Base-by-base conservation (phyloP, 2,329 filamentous ascomycete species). In the Beauveria pseudobassiana region DNA sequence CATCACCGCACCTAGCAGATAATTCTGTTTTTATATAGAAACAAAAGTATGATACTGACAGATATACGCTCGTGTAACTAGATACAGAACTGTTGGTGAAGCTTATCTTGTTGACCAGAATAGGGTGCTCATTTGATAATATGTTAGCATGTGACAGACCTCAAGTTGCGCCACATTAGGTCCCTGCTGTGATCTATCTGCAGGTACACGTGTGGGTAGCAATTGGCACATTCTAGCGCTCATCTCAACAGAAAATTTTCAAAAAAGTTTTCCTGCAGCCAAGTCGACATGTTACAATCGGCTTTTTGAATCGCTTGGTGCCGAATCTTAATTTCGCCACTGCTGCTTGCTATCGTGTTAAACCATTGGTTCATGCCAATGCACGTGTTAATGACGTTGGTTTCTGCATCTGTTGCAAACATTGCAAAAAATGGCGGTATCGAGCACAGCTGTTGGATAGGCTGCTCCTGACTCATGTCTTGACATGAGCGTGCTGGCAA, bases 151-250 rank as follows among this genome's bases (percentile, higher is more conserved):
- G 55, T 58, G 55, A 58, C 45, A 26, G 26, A 5, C 5, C 54
- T 53, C 30, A 18, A 24, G 43, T 16, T 20, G 30, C 45, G 55
- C 55, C 55, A 50, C 30, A 20, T 50, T 18, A 22, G 40, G 28
- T 14, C 42, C 54, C 26, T 38, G n/a, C 43, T 22, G 43, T 16
- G 22, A 58, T 58, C 55, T 26, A 58, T 58, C 55, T 26, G 30
- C 45, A 58, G 55, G 55, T 28, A 58, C 55, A 58, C 55, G 45
- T 58, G 55, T 34, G 45, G 45, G 30, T 18, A 48, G 20, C 7
- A 50, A n/a, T 20, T 5, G 46, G 18, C 20, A 8, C 45, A 42
- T 40, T 20, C 30, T 28, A 50, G 30, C 20, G 46, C 46, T 8
- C 14, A 28, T 42, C 45, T 34, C 20, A 12, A 7, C 14, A 22